Conservation (phyloP, 1,139 yeast genomes). For the Saccharomycopsis crataegensis region DNA sequence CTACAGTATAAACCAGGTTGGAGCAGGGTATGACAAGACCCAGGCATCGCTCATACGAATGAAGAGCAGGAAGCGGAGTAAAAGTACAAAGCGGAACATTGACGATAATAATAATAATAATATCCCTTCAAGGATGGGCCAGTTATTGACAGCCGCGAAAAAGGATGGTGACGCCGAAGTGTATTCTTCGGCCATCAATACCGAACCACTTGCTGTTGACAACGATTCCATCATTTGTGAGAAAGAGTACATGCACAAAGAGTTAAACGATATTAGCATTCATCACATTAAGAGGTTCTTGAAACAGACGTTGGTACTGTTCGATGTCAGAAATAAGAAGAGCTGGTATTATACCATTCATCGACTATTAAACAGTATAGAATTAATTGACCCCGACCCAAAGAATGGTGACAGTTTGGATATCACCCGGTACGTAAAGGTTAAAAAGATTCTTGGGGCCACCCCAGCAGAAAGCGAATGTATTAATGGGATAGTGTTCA, state of each 20-base stretch:
- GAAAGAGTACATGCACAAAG: conserved; percentile 14
- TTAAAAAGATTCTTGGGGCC: conserved; percentile 80
- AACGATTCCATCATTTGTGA: background rate
- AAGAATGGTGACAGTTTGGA: conserved; percentile 70
- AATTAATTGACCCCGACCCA: conserved; percentile 45
- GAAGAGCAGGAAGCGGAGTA: conserved; percentile 51
- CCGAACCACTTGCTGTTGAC: background rate
- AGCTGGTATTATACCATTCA: conserved; percentile 22
- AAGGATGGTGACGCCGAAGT: too few species aligned
- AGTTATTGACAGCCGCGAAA: too few species aligned
- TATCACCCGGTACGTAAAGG: conserved; percentile 77
- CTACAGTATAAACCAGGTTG: conserved; percentile 9
- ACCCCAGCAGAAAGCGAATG: conserved; percentile 48
- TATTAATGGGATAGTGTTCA: conserved; percentile 76
- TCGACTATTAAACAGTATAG: conserved; percentile 27
- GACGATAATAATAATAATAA: background rate
- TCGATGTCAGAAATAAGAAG: conserved; percentile 7
- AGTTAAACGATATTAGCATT: conserved; percentile 32
- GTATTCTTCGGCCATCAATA: too few species aligned
- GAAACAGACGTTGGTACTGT: conserved; percentile 51
- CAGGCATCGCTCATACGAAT: conserved; percentile 61
- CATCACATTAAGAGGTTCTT: conserved; percentile 39
- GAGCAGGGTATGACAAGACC: conserved; percentile 42
- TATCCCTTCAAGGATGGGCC: background rate
- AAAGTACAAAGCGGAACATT: conserved; percentile 30